Evolutionary conservation across 495 filamentous ascomycete species (phyloP), one percentile per base, ranked within the genome.

Genomic region (Neurospora discreta): DNA sequence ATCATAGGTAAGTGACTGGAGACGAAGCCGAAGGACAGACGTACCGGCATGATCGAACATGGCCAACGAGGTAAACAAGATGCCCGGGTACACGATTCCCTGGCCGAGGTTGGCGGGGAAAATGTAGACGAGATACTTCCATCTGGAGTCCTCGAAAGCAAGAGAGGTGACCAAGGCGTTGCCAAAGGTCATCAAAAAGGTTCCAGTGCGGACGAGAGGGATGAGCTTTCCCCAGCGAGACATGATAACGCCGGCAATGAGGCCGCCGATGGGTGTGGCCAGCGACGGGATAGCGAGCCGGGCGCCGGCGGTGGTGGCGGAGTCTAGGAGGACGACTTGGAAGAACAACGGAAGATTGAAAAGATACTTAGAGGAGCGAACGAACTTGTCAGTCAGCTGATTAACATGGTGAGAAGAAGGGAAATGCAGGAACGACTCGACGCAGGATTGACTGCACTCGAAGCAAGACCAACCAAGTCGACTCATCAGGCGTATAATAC

Each of bases 291-390:
- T 87, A 0, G 85, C 85, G 16, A 90, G 83, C 33, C 89, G 82
- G 1, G 82, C 82, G 7, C 88, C 89, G 3, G 89, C 88, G 70
- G 84, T 87, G 6, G 87, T 86, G 6, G 89, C 85, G 6, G 87
- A 88, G 41, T 91, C 89, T 3, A 87, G 81, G 15, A 90, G 80
- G 13, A 90, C 84, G 1, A 89, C 85, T 73, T 90, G 89, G 77
- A 90, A 90, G 70, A 89, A 87, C 16, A 91, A 78, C 5, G 89
- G 89, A 2, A 90, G 84, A 11, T 85, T 87, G 76, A 91, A 91
- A 58, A 91, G 85, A 72, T 88, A 91, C 88, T 91, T 91, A 69
- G 0, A 60, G 16, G 4, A n/a, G 1, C 20, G 5, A n/a, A 5
- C 20, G 5, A 2, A 18, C 5, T 7, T 26, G 41, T 75, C 52